Percentiles rank a stretch among this genome's conserved stretches.
Evolutionary conservation across 495 filamentous ascomycete genomes (phyloP).

Genomic region (Cercophora newfieldiana): DNA sequence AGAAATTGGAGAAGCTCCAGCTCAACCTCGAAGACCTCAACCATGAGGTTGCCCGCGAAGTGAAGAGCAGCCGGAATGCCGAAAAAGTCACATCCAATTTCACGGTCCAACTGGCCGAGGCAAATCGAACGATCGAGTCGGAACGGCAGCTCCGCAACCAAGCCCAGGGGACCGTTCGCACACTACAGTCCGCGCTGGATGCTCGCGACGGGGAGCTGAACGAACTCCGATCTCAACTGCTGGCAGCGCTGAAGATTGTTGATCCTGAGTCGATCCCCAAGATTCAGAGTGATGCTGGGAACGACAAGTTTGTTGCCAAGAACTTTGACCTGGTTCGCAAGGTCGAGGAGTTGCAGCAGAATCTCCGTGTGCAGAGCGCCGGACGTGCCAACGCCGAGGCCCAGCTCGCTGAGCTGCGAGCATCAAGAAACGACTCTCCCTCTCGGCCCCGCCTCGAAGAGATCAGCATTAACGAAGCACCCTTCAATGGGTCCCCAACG

Average conservation of each 20-base stretch:
- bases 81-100: constrained; percentile 86
- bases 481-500: constrained; percentile 73
- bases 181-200: constrained; percentile 76
- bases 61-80: constrained; percentile 85
- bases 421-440: constrained; percentile 71
- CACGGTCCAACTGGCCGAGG: constrained; percentile 82
- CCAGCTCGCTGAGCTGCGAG: constrained; percentile 77
- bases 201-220: constrained; percentile 73
- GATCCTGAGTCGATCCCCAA: constrained; percentile 65
- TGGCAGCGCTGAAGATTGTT: constrained; percentile 81
- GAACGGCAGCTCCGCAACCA: constrained; percentile 84
- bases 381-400: constrained; percentile 79
- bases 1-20: constrained; percentile 92
- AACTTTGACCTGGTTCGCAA: constrained; percentile 85
- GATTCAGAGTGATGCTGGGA: constrained; percentile 46
- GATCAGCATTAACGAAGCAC: constrained; percentile 79
- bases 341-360: constrained; percentile 84
- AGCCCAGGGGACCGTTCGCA: constrained; percentile 80
- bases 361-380: constrained; percentile 81
- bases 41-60: constrained; percentile 87
- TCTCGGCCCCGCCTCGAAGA: constrained; percentile 74
- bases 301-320: constrained; percentile 50
- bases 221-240: constrained; percentile 75
- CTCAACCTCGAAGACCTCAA: constrained; percentile 89
- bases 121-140: constrained; percentile 84